A percentile compares a stretch with the other conserved stretches of the same genome.
phyloP scores from a whole-genome alignment of 768 basidiomycete genomes.

The Lactarius sp. region DNA sequence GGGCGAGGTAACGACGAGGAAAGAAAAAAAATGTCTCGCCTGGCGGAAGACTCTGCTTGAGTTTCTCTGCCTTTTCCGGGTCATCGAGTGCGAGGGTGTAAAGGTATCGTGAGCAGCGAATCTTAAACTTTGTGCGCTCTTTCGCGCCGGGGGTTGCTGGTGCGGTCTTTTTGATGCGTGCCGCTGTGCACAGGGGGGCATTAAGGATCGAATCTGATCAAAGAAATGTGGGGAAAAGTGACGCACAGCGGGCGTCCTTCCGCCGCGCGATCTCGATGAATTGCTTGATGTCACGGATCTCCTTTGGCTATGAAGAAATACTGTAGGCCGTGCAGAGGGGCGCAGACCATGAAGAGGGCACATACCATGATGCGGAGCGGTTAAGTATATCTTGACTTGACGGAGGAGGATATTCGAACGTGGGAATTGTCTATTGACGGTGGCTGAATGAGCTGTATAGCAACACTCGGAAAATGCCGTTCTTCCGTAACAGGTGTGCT shows the following conservation, averaged over 20 bases:
- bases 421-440: neutral
- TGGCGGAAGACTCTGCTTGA: constrained; percentile 91
- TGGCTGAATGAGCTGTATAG: constrained; percentile 22
- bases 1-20: neutral
- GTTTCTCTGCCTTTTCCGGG: constrained; percentile 97
- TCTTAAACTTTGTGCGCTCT: constrained; percentile 94
- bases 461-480: constrained; percentile 9
- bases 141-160: constrained; percentile 64
- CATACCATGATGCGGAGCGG: constrained; percentile 13
- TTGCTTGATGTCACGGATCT: constrained; percentile 97
- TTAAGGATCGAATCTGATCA: constrained; percentile 7
- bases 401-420: no score
- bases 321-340: neutral
- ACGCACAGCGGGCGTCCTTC: constrained; percentile 95
- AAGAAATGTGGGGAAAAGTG: neutral
- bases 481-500: no score
- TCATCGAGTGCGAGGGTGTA: constrained; percentile 97
- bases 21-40: constrained; percentile 47
- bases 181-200: constrained; percentile 51
- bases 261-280: constrained; percentile 96
- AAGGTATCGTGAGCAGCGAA: constrained; percentile 92
- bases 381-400: neutral
- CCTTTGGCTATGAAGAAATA: constrained; percentile 67
- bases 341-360: neutral
- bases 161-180: constrained; percentile 94